Evolutionary conservation across 345 rosid genomes (phyloP), one percentile per base, ranked within the genome.

Genomic region (Kernera saxatilis): DNA sequence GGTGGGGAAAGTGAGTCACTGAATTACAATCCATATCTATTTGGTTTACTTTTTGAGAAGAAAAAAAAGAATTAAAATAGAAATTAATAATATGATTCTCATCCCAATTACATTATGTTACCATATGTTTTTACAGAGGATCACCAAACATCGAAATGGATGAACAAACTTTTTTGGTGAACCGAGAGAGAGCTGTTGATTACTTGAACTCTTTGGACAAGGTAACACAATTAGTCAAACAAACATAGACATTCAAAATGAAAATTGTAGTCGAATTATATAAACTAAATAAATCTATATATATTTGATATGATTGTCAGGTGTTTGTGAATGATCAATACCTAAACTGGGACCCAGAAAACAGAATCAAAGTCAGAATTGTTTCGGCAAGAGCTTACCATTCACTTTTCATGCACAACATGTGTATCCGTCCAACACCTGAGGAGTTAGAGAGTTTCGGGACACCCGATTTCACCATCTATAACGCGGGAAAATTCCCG

Each of bases 131-230:
- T 27, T 36, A 30, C 82, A 94, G 99, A 83, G 98, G 99, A 55
- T 94, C 99, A 58, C 99, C 99, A 5, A 94, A 94, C 86, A 91
- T 94, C 37, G 98, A 92, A 78, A 94, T 94, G 98, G 98, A 94
- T 71, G 99, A 88, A 84, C 86, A 94, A 5, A 89, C 98, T 0
- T 94, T 94, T 85, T 18, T 94, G 92, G 95, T 90, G 29, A 94
- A 94, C 83, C 82, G 99, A 64, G 99, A 94, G 73, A 83, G 99
- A 79, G 99, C 99, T 43, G 99, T 94, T 72, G 99, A 94, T 79
- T 94, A 94, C 83, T 80, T 94, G 82, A 94, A 94, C 79, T 91
- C 98, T 52, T 81, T 94, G 79, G 97, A 94, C 60, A 94, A 91
- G 93, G 99, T 88, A 68, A 53, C 23, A 36, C 5, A 9, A 26